Evolutionary conservation across 768 basidiomycete species (phyloP).

Genomic region (Russula brevipes): DNA sequence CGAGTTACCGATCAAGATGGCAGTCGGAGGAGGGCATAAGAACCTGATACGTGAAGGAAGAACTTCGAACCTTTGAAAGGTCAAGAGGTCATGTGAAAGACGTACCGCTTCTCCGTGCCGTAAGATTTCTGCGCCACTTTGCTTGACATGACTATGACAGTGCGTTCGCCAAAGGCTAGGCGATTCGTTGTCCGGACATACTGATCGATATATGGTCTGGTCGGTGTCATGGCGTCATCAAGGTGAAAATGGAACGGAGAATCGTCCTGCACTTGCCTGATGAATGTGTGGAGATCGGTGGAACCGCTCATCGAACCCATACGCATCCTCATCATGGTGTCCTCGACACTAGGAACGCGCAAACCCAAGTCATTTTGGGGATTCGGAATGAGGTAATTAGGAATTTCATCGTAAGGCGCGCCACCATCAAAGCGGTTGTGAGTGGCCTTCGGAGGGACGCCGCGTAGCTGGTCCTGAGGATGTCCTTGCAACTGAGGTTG

Average conservation of each 20-base stretch:
- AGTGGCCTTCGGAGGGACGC: conserved; percentile 68
- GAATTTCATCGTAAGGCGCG: conserved; percentile 53
- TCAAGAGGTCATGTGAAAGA: conserved; percentile 14
- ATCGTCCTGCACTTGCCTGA: conserved; percentile 46
- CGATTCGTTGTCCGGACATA: conserved; percentile 83
- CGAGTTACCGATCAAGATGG: conserved; percentile 87
- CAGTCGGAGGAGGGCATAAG: conserved; percentile 90
- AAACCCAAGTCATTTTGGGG: conserved; percentile 54
- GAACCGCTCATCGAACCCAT: conserved; percentile 50
- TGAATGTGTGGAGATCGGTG: conserved; percentile 74
- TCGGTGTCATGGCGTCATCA: conserved; percentile 21
- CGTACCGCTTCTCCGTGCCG: conserved; percentile 88
- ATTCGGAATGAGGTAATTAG: conserved; percentile 48
- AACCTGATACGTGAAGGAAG: conserved; percentile 46
- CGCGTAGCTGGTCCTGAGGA: conserved; percentile 53
- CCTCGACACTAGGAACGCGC: conserved; percentile 58
- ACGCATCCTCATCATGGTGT: conserved; percentile 60
- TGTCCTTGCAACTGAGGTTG: conserved; percentile 53
- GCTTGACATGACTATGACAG: conserved; percentile 95
- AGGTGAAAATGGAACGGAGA: background rate
- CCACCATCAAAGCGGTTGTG: conserved; percentile 54
- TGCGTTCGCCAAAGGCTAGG: conserved; percentile 86
- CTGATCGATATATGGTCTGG: conserved; percentile 75
- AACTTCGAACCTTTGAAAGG: background rate
- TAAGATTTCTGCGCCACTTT: conserved; percentile 97